phyloP scores from a whole-genome alignment of 2,329 filamentous ascomycete genomes.

The Endoconidiophora polonica region DNA sequence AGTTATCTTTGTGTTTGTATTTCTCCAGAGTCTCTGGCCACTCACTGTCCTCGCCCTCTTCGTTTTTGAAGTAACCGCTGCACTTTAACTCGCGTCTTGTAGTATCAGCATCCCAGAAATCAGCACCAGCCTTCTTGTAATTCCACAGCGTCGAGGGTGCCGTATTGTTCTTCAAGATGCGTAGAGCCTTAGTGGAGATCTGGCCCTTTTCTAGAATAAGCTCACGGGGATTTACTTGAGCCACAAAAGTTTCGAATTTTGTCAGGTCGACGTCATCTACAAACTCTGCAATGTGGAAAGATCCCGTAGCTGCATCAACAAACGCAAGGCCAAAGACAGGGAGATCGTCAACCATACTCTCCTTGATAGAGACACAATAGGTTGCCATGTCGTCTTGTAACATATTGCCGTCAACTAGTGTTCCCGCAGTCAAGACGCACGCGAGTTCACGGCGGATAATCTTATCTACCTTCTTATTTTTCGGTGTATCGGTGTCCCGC shows the following conservation, averaged over 20 bases:
- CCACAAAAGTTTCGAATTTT: conserved; percentile 92
- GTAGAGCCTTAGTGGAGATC: conserved; percentile 72
- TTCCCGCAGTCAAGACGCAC: conserved; percentile 80
- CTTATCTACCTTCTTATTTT: conserved; percentile 64
- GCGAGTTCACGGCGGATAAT: conserved; percentile 83
- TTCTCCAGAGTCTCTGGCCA: conserved; percentile 67
- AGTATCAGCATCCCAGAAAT: conserved; percentile 81
- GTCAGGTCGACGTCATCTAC: conserved; percentile 84
- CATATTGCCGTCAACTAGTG: conserved; percentile 90
- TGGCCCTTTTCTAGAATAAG: conserved; percentile 75
- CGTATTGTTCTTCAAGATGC: conserved; percentile 93
- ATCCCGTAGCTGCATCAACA: conserved; percentile 86
- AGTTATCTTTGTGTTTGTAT: conserved; percentile 57
- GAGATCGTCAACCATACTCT: conserved; percentile 51
- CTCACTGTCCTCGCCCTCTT: conserved; percentile 36
- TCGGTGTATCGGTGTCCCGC: conserved; percentile 45
- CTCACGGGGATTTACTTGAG: conserved; percentile 79
- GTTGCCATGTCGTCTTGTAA: conserved; percentile 95
- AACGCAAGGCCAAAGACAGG: conserved; percentile 86
- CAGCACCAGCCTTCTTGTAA: conserved; percentile 64
- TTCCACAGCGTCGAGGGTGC: conserved; percentile 91
- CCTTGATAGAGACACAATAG: conserved; percentile 90
- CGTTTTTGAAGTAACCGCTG: conserved; percentile 58
- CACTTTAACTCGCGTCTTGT: conserved; percentile 67
- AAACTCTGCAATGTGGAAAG: conserved; percentile 87